A percentile compares a stretch with the other conserved stretches of the same genome.
These are phyloP conservation scores for Scytalidium sp. DNA, from an alignment of 2,329 filamentous ascomycete species.

Conservation along the genomic window DNA sequence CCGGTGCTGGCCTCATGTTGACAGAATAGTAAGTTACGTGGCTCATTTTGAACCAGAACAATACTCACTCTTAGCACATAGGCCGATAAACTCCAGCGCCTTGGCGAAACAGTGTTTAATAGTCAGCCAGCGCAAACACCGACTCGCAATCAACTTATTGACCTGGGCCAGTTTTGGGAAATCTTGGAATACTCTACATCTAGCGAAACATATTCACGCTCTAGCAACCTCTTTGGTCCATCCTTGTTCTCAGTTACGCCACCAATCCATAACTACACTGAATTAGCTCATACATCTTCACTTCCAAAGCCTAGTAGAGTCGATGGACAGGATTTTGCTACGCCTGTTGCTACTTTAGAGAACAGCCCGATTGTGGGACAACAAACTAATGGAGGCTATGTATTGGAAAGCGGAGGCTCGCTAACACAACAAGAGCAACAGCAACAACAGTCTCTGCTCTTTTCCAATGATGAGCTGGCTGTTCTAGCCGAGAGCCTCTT, in stretches of 20 bases:
- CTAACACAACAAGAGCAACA: neutral
- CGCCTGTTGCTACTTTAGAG: conserved; percentile 14
- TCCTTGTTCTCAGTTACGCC: conserved; percentile 30
- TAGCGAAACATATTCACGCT: conserved; percentile 31
- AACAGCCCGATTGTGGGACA: conserved; percentile 19
- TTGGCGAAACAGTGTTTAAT: conserved; percentile 41
- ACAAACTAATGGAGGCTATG: neutral
- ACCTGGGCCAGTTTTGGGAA: conserved; percentile 45
- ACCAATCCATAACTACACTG: conserved; percentile 19
- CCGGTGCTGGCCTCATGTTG: conserved; percentile 42
- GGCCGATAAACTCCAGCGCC: conserved; percentile 38
- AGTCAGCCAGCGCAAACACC: conserved; percentile 35
- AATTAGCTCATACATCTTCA: conserved; percentile 40
- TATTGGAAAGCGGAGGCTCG: conserved; percentile 1
- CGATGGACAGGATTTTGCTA: conserved; percentile 24
- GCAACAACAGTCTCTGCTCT: conserved; percentile 11
- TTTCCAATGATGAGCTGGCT: conserved; percentile 38
- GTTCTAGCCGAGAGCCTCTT: conserved; percentile 46
- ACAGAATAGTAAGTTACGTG: conserved; percentile 32
- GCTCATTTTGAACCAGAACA: neutral
- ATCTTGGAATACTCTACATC: conserved; percentile 44
- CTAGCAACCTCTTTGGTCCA: conserved; percentile 37
- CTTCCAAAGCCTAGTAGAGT: conserved; percentile 40
- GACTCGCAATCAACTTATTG: conserved; percentile 37
- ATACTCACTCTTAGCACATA: conserved; percentile 13